These are phyloP conservation scores for Geotrichum fermentans DNA, from an alignment of 1,139 yeast genomes.

Conservation along the genomic window DNA sequence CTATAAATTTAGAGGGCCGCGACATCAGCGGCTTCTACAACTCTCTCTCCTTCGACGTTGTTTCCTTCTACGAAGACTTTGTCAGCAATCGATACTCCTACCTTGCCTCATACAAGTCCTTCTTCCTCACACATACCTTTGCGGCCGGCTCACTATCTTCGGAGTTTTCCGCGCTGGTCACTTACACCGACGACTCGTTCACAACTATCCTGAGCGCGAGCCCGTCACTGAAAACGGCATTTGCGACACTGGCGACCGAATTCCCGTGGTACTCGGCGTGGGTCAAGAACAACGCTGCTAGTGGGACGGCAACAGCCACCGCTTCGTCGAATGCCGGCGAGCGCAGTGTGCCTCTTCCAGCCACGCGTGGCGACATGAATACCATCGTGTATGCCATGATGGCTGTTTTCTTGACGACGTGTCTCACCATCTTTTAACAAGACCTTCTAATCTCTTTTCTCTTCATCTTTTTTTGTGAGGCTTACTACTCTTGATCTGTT, in stretches of 20 bases:
- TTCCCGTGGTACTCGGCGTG: slow-evolving; percentile 19
- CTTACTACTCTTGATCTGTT: too few species aligned
- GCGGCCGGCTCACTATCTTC: neutral
- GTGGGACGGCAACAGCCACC: neutral
- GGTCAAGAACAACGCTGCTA: slow-evolving; percentile 1
- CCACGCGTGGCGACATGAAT: slow-evolving; percentile 1
- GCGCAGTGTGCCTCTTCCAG: neutral
- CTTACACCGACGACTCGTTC: slow-evolving; percentile 17
- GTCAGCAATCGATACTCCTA: slow-evolving; percentile 17
- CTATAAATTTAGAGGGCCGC: slow-evolving; percentile 1
- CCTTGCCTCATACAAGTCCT: slow-evolving; percentile 12
- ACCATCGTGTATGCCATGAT: neutral
- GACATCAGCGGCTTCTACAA: slow-evolving; percentile 13
- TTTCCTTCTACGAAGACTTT: slow-evolving; percentile 18
- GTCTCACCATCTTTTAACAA: neutral
- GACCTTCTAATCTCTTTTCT: too few species aligned
- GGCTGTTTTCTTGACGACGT: neutral
- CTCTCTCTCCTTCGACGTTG: slow-evolving; percentile 11
- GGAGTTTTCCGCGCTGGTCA: slow-evolving; percentile 15
- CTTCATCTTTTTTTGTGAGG: too few species aligned
- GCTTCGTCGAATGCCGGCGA: neutral
- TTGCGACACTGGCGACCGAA: slow-evolving; percentile 11
- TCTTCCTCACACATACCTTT: slow-evolving; percentile 18
- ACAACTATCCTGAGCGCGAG: slow-evolving; percentile 1
- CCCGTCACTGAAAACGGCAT: neutral